Base-by-base conservation (phyloP, 179 eudicot genomes). In the Nepenthes alata region DNA sequence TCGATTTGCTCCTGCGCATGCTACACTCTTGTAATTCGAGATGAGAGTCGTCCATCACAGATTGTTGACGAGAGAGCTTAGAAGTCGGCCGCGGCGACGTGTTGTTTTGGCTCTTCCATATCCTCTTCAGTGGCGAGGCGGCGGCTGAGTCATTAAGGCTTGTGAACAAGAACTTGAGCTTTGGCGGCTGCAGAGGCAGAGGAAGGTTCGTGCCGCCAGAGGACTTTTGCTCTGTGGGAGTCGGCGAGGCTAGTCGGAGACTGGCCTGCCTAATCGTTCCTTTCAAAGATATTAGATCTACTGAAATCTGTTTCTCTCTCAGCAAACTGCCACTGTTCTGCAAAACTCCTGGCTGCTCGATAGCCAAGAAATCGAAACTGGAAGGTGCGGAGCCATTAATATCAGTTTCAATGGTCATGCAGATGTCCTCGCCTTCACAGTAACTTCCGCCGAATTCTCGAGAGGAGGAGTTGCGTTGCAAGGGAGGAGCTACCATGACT, bases 71-170 rank as follows among this genome's bases (percentile, higher is more conserved):
- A 0, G 67, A 37, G 41, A 71, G 41, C 35, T 58, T 65, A 25
- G 70, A 63, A 25, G 49, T 52, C 2, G 53, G 25, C 14, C 49
- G 11, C 6, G 68, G 61, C 2, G 75, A 55, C 0, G 48, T 55
- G 9, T 67, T 69, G 12, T 13, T 44, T 48, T 69, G 68, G 50
- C 59, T 62, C 37, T 73, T 74, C 72, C 70, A 48, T 44, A 70
- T 73, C 70, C 69, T 79, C 70, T 74, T 86, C 45, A 64, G 13
- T 1, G 83, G 83, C 8, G 86, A 74, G 2, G 88, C 70, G 16
- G 80, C 59, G 47, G 82, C 72, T 1, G 91, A 83, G 67, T 67
- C 68, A 0, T 83, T 86, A 12, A 86, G 81, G 67, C 97, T 89
- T 41, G 69, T 11, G 68, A 81, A 83, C 11, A 78, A 59, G 44